Evolutionary conservation across 139 green algal genomes (phyloP), one percentile per base, ranked within the genome.

Genomic region (Coelastrella sp.): DNA sequence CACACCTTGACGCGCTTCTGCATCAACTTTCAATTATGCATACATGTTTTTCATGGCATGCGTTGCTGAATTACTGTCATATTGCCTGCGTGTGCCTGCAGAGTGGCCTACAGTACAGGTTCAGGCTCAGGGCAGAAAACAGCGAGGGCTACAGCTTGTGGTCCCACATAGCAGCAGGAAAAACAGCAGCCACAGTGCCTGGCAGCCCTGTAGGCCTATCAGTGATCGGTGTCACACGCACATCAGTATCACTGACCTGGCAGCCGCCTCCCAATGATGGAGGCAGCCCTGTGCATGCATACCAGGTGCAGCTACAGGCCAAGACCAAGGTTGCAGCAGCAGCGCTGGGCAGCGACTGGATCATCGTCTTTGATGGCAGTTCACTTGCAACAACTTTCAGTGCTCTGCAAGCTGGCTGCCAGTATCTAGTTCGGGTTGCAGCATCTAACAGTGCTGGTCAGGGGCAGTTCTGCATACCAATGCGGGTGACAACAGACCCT

Each of bases 101-200:
- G 59, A 93, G 85, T 14, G 96, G 95, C 5, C 64, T 93, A 61
- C 54, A 58, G 2, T 98, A 98, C 86, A 91, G 91, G 54, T 97
- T 98, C 93, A 88, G 96, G 3, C 73, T 98, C 7, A 88, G 82
- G 5, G 95, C 95, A 2, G 93, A 97, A 10, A 98, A 98, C 85
- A 92, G 94, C 59, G 96, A 91, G 56, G 90, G 85, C 54, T 58
- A 60, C 71, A 84, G 84, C 78, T 47, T 85, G 60, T 88, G 78
- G 61, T 91, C 73, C 3, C 10, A 74, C 10, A 47, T 65, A 54
- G 64, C 60, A 57, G 23, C 60, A 23, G 73, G 71, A 20, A 87
- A 68, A 4, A 94, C 91, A 5, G 91, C 88, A 13, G 92, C 93
- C 5, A 93, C 90, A 8, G 32, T 80, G 8, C 94, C 95, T 4